Percentiles rank a stretch among this genome's conserved stretches.
These are phyloP conservation scores for Fusarium buxicola DNA, from an alignment of 2,329 filamentous ascomycete genomes.

Conservation along the genomic window DNA sequence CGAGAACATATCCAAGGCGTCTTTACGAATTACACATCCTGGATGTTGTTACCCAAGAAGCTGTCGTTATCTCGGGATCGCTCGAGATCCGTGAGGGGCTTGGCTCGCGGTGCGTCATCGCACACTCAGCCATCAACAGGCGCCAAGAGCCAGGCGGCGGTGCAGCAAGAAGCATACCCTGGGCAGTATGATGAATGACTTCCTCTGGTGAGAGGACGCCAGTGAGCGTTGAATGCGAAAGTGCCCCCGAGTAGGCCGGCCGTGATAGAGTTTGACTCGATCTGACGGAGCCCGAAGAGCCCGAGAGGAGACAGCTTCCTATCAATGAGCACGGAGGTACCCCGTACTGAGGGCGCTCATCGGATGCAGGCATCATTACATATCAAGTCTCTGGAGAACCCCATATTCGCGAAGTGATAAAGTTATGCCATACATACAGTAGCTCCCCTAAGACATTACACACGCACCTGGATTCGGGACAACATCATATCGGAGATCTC, in stretches of 20 bases:
- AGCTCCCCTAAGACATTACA: too few species aligned
- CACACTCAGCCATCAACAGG: conserved; percentile 23
- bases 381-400: too few species aligned
- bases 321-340: too few species aligned
- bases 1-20: too few species aligned
- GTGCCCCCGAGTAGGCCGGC: neutral
- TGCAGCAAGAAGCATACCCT: conserved; percentile 19
- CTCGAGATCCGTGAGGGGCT: conserved; percentile 8
- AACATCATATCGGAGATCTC: conserved; percentile 8
- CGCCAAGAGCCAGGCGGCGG: conserved; percentile 22
- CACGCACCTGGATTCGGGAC: neutral
- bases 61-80: conserved; percentile 2
- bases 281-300: neutral
- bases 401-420: too few species aligned
- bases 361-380: too few species aligned
- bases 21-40: neutral
- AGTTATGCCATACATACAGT: too few species aligned
- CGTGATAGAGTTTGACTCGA: conserved; percentile 4
- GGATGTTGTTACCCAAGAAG: neutral
- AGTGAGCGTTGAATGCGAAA: neutral
- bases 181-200: conserved; percentile 1
- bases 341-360: neutral
- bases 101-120: conserved; percentile 16
- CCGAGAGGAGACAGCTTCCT: neutral
- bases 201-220: conserved; percentile 18